Conservation (phyloP, 768 basidiomycete species). For the Rhizopogon roseolus region DNA sequence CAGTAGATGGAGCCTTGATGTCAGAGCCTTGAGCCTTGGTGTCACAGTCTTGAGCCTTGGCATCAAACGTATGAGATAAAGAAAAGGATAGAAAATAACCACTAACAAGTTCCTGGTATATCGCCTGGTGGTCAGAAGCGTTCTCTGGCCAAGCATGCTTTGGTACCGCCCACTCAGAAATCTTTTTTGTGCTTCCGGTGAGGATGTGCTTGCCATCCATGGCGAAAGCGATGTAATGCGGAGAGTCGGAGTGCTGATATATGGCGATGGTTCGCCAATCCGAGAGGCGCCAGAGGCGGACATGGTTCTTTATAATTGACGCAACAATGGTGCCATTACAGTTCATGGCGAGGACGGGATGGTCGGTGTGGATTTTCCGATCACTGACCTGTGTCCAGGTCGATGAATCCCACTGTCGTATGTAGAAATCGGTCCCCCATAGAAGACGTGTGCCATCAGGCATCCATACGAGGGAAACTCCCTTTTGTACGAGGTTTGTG, state of each 20-base stretch:
- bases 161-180: neutral
- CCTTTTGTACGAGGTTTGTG: too few species aligned
- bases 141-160: neutral
- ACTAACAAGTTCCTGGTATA: neutral
- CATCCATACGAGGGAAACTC: too few species aligned
- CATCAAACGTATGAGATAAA: too few species aligned
- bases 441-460: too few species aligned
- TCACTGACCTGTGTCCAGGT: too few species aligned
- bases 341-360: neutral
- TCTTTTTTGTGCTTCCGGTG: neutral
- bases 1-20: neutral
- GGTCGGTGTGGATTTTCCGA: too few species aligned
- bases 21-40: neutral
- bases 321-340: neutral
- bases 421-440: too few species aligned
- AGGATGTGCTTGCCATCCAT: neutral
- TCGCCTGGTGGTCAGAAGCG: neutral
- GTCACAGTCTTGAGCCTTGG: too few species aligned
- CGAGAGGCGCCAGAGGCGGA: constrained; percentile 13
- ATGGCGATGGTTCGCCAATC: neutral
- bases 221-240: neutral
- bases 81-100: too few species aligned
- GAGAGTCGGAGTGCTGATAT: neutral
- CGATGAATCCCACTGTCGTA: too few species aligned
- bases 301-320: neutral